phyloP scores from a whole-genome alignment of 2,329 filamentous ascomycete genomes.

The Rutstroemia sydowiana region DNA sequence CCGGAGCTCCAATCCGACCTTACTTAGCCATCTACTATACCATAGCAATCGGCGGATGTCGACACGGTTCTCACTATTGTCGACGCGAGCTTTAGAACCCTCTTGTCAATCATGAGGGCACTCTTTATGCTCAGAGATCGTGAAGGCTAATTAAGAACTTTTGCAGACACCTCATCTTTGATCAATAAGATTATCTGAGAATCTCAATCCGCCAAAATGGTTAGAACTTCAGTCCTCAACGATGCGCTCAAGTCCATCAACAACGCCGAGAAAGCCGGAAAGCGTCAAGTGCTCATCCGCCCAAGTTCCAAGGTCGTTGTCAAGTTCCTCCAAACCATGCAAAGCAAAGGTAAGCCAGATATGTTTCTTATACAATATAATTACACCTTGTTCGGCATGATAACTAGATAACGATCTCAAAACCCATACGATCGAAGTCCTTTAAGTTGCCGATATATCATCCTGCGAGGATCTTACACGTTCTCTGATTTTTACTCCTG shows the following conservation, averaged over 20 bases:
- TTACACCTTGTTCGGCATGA: conserved; percentile 72
- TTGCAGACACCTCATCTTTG: conserved; percentile 59
- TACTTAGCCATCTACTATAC: conserved; percentile 2
- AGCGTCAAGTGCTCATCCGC: conserved; percentile 98
- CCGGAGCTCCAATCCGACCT: background rate
- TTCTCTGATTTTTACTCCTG: conserved; percentile 68
- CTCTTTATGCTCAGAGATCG: conserved; percentile 59
- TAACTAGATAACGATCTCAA: conserved; percentile 98
- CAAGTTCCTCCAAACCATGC: conserved; percentile 99
- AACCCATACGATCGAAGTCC: conserved; percentile 85
- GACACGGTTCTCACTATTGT: conserved; percentile 59
- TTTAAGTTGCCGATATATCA: conserved; percentile 99
- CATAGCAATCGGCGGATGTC: conserved; percentile 27
- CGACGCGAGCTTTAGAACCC: conserved; percentile 65
- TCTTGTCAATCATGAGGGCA: conserved; percentile 51
- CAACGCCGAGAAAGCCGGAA: conserved; percentile 99
- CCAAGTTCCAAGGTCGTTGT: conserved; percentile 99
- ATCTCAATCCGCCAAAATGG: conserved; percentile 87
- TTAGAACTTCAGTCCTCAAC: conserved; percentile 98
- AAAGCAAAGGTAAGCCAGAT: conserved; percentile 81
- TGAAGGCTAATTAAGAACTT: conserved; percentile 50
- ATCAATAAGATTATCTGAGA: conserved; percentile 59
- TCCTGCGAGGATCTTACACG: conserved; percentile 92
- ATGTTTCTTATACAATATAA: conserved; percentile 7
- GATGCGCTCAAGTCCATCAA: conserved; percentile 99